Percentiles rank a stretch among this genome's conserved stretches.
Evolutionary conservation across 202 grass and related monocot genomes (phyloP).

Genomic region (Carex sylvatica): DNA sequence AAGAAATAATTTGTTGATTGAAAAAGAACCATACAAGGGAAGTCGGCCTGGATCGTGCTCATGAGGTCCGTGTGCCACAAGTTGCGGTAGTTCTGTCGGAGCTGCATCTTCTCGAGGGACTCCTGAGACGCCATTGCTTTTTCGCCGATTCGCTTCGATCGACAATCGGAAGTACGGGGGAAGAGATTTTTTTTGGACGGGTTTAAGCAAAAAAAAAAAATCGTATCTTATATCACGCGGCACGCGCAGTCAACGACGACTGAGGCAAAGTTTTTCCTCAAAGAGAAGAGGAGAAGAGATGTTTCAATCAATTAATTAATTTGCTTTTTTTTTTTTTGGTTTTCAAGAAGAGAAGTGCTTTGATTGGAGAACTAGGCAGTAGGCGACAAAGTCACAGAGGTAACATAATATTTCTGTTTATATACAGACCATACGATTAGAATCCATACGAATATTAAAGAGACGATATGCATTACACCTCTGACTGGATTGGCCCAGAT

Average conservation of each 20-base stretch:
- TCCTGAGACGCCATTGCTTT: conserved; percentile 34
- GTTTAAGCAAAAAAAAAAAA: neutral
- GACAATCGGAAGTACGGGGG: neutral
- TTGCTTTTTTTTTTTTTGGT: neutral
- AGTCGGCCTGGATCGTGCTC: conserved; percentile 37
- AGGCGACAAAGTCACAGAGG: too few species aligned
- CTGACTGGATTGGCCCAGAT: too few species aligned
- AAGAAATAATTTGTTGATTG: neutral
- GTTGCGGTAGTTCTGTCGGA: conserved; percentile 44
- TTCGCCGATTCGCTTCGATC: neutral
- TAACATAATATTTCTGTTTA: too few species aligned
- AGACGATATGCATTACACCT: too few species aligned
- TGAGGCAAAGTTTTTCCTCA: neutral
- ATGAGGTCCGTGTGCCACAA: conserved; percentile 48
- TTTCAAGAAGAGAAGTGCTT: neutral
- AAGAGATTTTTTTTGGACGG: neutral
- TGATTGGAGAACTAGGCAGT: neutral
- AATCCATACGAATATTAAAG: too few species aligned
- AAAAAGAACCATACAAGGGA: conserved; percentile 34
- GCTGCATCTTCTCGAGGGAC: conserved; percentile 44
- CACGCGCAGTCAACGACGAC: conserved; percentile 11
- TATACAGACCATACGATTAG: too few species aligned
- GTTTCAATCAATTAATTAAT: neutral
- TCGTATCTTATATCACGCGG: neutral
- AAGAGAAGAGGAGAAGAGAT: too few species aligned